Percentiles rank a stretch among this genome's conserved stretches.
Evolutionary conservation across 2,329 filamentous ascomycete genomes (phyloP).

Genomic region (Cladosporium phlei): DNA sequence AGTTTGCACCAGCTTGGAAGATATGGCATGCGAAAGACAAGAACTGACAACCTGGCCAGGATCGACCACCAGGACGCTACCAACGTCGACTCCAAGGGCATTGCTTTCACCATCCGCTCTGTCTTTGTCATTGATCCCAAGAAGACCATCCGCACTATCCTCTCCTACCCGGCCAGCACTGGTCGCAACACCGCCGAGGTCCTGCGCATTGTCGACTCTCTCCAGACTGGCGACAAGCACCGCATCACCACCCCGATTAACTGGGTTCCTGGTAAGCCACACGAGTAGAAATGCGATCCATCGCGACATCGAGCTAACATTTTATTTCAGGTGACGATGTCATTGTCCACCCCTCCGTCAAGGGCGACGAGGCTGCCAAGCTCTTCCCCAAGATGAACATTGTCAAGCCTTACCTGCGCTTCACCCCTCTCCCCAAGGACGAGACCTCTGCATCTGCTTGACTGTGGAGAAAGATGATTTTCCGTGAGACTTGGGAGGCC

Average conservation of each 20-base stretch:
- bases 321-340: constrained; percentile 46
- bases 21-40: background rate
- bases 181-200: constrained; percentile 53
- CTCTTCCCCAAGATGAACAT: constrained; percentile 57
- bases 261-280: constrained; percentile 44
- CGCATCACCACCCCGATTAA: constrained; percentile 58
- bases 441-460: constrained; percentile 46
- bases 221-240: constrained; percentile 57
- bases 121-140: constrained; percentile 63
- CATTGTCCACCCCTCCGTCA: constrained; percentile 57
- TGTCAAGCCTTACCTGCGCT: constrained; percentile 59
- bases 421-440: constrained; percentile 56
- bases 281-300: background rate
- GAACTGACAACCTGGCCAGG: constrained; percentile 27
- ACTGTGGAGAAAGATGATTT: constrained; percentile 27
- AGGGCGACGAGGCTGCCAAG: constrained; percentile 55
- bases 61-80: constrained; percentile 53
- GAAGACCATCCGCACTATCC: constrained; percentile 59
- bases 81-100: constrained; percentile 54
- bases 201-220: constrained; percentile 48
- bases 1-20: constrained; percentile 18
- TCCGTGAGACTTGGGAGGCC: constrained; percentile 22
- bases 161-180: constrained; percentile 59
- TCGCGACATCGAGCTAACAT: background rate
- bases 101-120: constrained; percentile 60